Conservation (phyloP, 805 yeast genomes). For the Nematodospora valgi region DNA sequence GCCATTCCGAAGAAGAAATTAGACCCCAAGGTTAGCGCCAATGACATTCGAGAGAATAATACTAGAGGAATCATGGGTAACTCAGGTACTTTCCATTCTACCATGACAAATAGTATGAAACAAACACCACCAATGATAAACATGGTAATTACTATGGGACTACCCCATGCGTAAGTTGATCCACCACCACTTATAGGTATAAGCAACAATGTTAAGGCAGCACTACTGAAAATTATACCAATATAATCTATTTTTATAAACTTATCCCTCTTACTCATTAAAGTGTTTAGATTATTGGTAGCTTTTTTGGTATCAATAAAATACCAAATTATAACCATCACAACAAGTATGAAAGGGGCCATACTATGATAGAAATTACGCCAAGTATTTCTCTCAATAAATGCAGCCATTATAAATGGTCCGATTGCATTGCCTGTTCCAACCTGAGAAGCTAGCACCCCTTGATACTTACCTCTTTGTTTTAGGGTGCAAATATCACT, state of each 20-base stretch:
- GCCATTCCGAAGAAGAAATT: constrained; percentile 27
- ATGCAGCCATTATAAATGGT: constrained; percentile 53
- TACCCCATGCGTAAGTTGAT: constrained; percentile 48
- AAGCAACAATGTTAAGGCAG: constrained; percentile 42
- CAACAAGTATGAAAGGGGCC: constrained; percentile 39
- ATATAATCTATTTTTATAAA: constrained; percentile 45
- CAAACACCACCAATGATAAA: constrained; percentile 48
- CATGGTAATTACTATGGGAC: constrained; percentile 48
- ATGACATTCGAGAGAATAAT: constrained; percentile 31
- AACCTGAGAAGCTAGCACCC: constrained; percentile 48
- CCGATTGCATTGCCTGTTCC: constrained; percentile 55
- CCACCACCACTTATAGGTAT: constrained; percentile 58
- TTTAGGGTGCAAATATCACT: constrained; percentile 52
- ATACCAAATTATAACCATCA: constrained; percentile 22
- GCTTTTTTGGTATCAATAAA: constrained; percentile 30
- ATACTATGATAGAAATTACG: constrained; percentile 49
- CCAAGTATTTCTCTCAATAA: constrained; percentile 47
- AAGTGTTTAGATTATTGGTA: constrained; percentile 23
- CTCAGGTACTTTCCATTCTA: constrained; percentile 39
- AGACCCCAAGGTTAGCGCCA: constrained; percentile 38
- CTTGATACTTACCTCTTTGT: constrained; percentile 57
- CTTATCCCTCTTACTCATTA: constrained; percentile 28
- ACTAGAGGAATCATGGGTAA: constrained; percentile 47
- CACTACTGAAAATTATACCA: constrained; percentile 44
- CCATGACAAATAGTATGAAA: constrained; percentile 30